Evolutionary conservation across 306 rosid genomes (phyloP).

Genomic region (Pachyrhizus erosus): DNA sequence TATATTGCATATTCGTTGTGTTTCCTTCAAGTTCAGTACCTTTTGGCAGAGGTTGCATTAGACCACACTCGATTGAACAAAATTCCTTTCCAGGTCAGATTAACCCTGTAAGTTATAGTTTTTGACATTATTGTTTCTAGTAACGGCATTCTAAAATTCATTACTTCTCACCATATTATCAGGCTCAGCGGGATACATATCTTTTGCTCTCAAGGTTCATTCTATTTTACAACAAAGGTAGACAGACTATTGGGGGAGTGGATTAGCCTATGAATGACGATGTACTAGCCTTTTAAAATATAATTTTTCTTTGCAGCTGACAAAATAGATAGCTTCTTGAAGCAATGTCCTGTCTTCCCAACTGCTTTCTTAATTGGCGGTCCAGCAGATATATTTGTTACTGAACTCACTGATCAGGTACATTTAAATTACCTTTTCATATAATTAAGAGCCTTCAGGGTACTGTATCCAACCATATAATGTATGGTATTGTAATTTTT

Average conservation of each 20-base stretch:
- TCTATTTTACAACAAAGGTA: constrained; percentile 88
- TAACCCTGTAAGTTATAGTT: constrained; percentile 25
- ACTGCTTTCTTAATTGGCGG: constrained; percentile 86
- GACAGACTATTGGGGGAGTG: constrained; percentile 44
- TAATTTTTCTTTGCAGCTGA: constrained; percentile 63
- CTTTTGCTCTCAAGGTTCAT: constrained; percentile 92
- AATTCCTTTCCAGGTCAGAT: constrained; percentile 58
- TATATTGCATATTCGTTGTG: constrained; percentile 40
- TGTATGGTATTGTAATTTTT: constrained; percentile 24
- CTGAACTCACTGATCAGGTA: constrained; percentile 95
- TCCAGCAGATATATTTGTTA: constrained; percentile 86
- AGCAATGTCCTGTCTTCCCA: constrained; percentile 77
- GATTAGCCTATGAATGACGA: constrained; percentile 32
- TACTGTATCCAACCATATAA: no score
- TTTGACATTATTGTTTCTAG: constrained; percentile 32
- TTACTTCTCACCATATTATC: constrained; percentile 46
- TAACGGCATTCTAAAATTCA: constrained; percentile 32
- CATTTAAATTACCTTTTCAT: constrained; percentile 26
- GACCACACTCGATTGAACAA: constrained; percentile 68
- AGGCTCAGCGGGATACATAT: constrained; percentile 95
- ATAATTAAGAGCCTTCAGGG: background rate
- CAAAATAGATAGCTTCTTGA: constrained; percentile 79
- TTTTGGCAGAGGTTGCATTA: constrained; percentile 89
- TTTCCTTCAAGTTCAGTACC: constrained; percentile 69
- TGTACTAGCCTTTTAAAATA: constrained; percentile 37